Evolutionary conservation across 768 basidiomycete species (phyloP).

Genomic region (Zangia roseola): DNA sequence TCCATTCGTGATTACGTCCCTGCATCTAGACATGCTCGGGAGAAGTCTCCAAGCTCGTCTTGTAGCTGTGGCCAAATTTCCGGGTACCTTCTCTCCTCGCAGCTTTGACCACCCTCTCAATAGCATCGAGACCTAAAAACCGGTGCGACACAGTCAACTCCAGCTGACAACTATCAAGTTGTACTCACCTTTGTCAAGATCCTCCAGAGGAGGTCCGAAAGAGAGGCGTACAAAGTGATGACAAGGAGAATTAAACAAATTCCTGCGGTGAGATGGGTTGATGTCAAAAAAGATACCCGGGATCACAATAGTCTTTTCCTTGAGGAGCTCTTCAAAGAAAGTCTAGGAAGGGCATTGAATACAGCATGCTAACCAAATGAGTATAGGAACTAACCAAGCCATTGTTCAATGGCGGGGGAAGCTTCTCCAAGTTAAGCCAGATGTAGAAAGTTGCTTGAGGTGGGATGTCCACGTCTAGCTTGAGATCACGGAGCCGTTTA

Average conservation of each 20-base stretch:
- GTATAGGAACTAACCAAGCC: conserved; percentile 59
- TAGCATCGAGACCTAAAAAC: conserved; percentile 74
- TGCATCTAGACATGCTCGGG: conserved; percentile 23
- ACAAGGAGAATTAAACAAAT: conserved; percentile 88
- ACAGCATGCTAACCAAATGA: neutral
- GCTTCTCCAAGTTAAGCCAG: conserved; percentile 82
- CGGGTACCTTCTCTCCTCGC: conserved; percentile 60
- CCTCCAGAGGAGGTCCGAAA: conserved; percentile 79
- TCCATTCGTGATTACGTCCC: no score
- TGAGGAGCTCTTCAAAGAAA: conserved; percentile 93
- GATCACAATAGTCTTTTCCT: conserved; percentile 87
- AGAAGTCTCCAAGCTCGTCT: conserved; percentile 49
- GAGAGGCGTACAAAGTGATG: conserved; percentile 87
- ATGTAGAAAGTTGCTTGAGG: conserved; percentile 90
- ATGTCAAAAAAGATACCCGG: conserved; percentile 91
- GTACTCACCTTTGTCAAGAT: conserved; percentile 68
- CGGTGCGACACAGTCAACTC: neutral
- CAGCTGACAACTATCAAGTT: neutral
- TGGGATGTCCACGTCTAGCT: conserved; percentile 72
- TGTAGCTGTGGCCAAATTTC: conserved; percentile 71
- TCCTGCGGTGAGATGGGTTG: conserved; percentile 74
- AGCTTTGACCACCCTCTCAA: conserved; percentile 72
- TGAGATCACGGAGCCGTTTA: conserved; percentile 71
- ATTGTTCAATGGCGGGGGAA: conserved; percentile 83
- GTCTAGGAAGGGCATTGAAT: conserved; percentile 42